Conservation (phyloP, 2,329 filamentous ascomycete genomes). For the Fusarium irregulare region DNA sequence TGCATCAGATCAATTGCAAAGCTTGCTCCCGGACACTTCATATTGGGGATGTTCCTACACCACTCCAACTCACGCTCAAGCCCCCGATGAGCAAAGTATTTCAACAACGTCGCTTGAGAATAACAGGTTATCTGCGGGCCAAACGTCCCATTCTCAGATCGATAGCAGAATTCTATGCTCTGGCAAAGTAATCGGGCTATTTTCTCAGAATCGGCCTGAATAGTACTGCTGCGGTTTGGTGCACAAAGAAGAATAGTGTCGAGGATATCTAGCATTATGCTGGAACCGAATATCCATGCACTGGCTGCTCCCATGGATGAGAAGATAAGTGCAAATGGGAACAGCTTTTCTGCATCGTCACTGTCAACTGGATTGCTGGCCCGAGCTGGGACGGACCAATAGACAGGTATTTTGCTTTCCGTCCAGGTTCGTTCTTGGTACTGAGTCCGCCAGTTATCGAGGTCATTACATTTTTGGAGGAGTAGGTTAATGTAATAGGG, state of each 20-base stretch:
- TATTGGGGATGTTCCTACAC: background rate
- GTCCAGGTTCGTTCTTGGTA: rapidly evolving
- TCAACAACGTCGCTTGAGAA: background rate
- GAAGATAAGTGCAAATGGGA: background rate
- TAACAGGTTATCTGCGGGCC: conserved; percentile 18
- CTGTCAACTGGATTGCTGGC: conserved; percentile 1
- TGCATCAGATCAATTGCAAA: conserved; percentile 21
- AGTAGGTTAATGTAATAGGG: background rate
- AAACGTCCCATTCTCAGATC: conserved; percentile 12
- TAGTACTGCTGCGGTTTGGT: rapidly evolving
- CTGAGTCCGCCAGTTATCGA: background rate
- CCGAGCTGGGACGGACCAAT: conserved; percentile 3
- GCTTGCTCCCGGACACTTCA: background rate
- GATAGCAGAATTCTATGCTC: conserved; percentile 16
- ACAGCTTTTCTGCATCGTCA: background rate
- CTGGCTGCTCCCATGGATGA: background rate
- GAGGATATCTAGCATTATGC: conserved; percentile 6
- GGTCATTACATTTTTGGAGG: background rate
- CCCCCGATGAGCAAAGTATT: background rate
- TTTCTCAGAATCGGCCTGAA: background rate
- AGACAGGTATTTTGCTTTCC: background rate
- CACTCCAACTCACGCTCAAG: background rate
- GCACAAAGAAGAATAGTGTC: background rate
- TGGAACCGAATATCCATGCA: background rate
- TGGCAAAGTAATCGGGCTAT: conserved; percentile 6